Conservation (phyloP, 768 basidiomycete species). For the Ephemerocybe angulata region DNA sequence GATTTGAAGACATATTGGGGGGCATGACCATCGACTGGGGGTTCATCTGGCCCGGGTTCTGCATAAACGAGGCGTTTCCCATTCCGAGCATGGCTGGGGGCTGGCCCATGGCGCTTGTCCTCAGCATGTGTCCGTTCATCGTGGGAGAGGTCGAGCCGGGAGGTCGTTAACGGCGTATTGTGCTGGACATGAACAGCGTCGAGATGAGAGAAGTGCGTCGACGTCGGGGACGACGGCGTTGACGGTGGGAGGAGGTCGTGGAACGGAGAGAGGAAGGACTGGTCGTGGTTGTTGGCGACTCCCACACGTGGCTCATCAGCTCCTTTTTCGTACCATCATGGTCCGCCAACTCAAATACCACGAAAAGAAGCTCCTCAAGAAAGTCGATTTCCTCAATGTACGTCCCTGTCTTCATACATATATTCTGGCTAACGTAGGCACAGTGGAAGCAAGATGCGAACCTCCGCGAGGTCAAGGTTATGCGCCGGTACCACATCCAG, state of each 20-base stretch:
- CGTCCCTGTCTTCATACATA: slow-evolving; percentile 19
- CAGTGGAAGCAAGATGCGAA: slow-evolving; percentile 98
- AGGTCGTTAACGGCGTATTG: not conserved
- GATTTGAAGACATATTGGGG: slow-evolving; percentile 2
- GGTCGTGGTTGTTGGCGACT: slow-evolving; percentile 15
- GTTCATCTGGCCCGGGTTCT: slow-evolving; percentile 47
- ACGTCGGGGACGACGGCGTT: not conserved
- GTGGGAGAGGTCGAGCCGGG: slow-evolving; percentile 8
- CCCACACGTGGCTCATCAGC: slow-evolving; percentile 36
- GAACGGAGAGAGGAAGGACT: slow-evolving; percentile 14
- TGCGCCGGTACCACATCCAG: slow-evolving; percentile 95
- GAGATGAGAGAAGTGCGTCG: not conserved
- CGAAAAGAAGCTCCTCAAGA: slow-evolving; percentile 91
- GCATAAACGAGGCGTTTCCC: slow-evolving; percentile 28
- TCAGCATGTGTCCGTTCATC: slow-evolving; percentile 55
- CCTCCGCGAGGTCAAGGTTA: slow-evolving; percentile 86
- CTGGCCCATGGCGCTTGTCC: slow-evolving; percentile 39
- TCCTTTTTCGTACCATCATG: slow-evolving; percentile 39
- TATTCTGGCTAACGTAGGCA: slow-evolving; percentile 7
- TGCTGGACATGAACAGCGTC: not conserved
- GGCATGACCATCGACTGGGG: slow-evolving; percentile 1
- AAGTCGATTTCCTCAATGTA: slow-evolving; percentile 95
- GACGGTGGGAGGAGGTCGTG: slow-evolving; percentile 1
- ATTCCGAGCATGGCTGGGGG: slow-evolving; percentile 36
- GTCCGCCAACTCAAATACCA: slow-evolving; percentile 95